phyloP scores from a whole-genome alignment of 306 rosid species.

The Acacia acuminata region DNA sequence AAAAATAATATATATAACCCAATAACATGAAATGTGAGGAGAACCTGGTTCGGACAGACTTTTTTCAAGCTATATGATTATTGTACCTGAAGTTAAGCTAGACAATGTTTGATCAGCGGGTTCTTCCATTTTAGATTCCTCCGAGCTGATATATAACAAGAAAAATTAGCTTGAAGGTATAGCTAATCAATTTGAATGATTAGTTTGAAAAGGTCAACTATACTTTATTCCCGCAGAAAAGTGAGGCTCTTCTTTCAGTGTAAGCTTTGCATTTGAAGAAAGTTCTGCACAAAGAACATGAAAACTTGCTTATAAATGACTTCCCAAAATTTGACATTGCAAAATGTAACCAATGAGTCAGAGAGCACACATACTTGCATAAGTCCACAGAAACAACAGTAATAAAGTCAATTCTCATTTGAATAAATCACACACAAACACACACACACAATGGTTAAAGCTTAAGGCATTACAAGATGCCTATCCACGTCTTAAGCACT shows the following conservation, averaged over 20 bases:
- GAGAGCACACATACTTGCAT: background rate
- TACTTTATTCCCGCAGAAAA: conserved; percentile 57
- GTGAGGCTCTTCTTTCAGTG: conserved; percentile 59
- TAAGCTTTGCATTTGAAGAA: conserved; percentile 54
- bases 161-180: conserved; percentile 36
- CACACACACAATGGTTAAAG: background rate
- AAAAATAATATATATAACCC: background rate
- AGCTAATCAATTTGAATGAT: conserved; percentile 31
- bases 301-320: background rate
- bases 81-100: conserved; percentile 61
- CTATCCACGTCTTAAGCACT: background rate
- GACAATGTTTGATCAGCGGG: conserved; percentile 43
- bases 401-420: background rate
- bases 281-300: conserved; percentile 50
- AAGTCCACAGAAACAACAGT: background rate
- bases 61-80: conserved; percentile 29
- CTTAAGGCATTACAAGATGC: background rate
- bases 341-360: conserved; percentile 10
- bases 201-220: conserved; percentile 13
- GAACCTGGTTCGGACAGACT: conserved; percentile 17
- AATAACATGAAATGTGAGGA: conserved; percentile 14
- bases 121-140: conserved; percentile 53
- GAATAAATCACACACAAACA: background rate
- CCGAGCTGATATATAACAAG: conserved; percentile 48
- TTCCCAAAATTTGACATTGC: conserved; percentile 3